These are phyloP conservation scores for Stevia rebaudiana DNA, from an alignment of 140 eudicot species.

Conservation along the genomic window DNA sequence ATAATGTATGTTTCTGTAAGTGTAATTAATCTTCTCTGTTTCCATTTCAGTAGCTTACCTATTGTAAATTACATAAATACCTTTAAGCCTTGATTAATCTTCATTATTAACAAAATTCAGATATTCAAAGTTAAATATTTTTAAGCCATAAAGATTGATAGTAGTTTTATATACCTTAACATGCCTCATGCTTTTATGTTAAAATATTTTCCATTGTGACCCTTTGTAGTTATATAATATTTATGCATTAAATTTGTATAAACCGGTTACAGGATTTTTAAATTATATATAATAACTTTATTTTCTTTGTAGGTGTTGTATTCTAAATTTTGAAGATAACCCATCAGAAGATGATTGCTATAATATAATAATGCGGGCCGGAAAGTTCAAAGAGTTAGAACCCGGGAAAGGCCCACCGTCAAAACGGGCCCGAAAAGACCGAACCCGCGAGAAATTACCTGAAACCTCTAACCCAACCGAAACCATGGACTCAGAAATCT, in stretches of 20 bases:
- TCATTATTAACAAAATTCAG: background rate
- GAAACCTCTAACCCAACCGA: constrained; percentile 35
- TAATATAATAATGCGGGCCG: constrained; percentile 50
- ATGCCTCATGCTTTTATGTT: background rate
- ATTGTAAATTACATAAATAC: background rate
- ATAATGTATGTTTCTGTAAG: constrained; percentile 2
- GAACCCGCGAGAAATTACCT: constrained; percentile 37
- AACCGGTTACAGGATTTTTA: background rate
- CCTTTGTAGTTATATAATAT: no score
- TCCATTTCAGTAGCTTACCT: background rate
- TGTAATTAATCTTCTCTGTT: background rate
- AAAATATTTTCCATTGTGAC: background rate
- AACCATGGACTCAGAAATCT: constrained; percentile 58
- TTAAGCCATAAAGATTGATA: background rate
- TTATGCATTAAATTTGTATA: background rate
- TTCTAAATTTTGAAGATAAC: constrained; percentile 49
- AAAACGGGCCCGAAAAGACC: constrained; percentile 76
- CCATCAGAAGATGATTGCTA: constrained; percentile 54
- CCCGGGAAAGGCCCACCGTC: constrained; percentile 70
- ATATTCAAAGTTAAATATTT: background rate
- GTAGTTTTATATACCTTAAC: background rate
- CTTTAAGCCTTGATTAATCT: background rate
- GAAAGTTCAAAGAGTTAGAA: constrained; percentile 56
- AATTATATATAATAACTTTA: background rate
- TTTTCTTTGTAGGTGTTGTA: constrained; percentile 51